phyloP scores from a whole-genome alignment of 768 basidiomycete species.

The Termitomyces heimii region DNA sequence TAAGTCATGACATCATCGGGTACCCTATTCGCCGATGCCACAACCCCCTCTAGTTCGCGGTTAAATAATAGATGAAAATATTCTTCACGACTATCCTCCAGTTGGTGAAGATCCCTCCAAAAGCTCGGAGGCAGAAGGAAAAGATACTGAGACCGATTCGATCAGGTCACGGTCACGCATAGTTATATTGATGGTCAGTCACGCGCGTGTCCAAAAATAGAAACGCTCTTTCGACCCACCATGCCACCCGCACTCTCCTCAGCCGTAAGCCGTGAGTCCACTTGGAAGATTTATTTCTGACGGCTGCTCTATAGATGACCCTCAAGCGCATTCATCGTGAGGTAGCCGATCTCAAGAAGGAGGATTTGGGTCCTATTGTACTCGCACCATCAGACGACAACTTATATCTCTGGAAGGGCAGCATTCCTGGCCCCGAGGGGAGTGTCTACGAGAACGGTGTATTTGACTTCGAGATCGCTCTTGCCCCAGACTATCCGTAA shows the following conservation, averaged over 20 bases:
- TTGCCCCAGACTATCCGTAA: slow-evolving; percentile 78
- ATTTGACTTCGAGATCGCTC: slow-evolving; percentile 60
- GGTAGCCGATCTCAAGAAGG: slow-evolving; percentile 74
- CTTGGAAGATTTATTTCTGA: background rate
- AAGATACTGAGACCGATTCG: background rate
- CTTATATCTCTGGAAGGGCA: slow-evolving; percentile 69
- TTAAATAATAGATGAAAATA: background rate
- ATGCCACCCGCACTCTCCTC: slow-evolving; percentile 22
- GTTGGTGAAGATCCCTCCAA: background rate
- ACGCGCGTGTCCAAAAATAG: slow-evolving; percentile 1
- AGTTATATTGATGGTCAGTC: background rate
- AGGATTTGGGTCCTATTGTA: slow-evolving; percentile 71
- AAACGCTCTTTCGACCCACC: slow-evolving; percentile 6
- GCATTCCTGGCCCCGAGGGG: slow-evolving; percentile 78
- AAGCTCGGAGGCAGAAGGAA: background rate
- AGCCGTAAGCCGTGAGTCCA: slow-evolving; percentile 12
- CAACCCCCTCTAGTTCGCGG: too few species aligned
- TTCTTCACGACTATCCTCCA: background rate
- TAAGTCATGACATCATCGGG: too few species aligned
- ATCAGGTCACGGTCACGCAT: background rate
- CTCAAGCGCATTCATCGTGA: slow-evolving; percentile 82
- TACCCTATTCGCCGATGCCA: too few species aligned
- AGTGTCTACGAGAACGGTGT: slow-evolving; percentile 79
- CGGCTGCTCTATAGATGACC: slow-evolving; percentile 35
- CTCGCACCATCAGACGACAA: slow-evolving; percentile 61